Conservation (phyloP, 2,329 filamentous ascomycete genomes). For the Chrysosporium keratinophilum region DNA sequence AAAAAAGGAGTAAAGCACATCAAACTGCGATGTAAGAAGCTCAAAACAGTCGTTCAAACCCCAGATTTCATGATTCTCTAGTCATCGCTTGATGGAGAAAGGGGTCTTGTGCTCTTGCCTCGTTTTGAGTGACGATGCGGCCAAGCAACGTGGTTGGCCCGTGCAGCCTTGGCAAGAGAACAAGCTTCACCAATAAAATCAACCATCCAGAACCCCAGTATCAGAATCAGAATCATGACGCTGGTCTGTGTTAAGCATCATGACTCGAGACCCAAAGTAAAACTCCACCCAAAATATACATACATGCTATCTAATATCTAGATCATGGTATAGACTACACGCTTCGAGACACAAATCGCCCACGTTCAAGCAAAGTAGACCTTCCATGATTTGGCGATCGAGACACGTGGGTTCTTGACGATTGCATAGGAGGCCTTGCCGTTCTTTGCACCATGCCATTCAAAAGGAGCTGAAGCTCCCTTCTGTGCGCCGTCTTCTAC, state of each 20-base stretch:
- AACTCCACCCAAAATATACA: too few species aligned
- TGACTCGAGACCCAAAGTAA: too few species aligned
- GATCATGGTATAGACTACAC: background rate
- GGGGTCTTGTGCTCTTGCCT: background rate
- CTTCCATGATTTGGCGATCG: conserved; percentile 55
- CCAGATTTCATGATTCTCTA: too few species aligned
- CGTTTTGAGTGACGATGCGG: background rate
- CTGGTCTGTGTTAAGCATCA: too few species aligned
- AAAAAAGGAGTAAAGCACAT: too few species aligned
- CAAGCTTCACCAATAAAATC: background rate
- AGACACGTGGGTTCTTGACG: conserved; percentile 52
- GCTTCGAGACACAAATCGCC: background rate
- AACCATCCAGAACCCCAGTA: too few species aligned
- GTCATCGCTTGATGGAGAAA: background rate
- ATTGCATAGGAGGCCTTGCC: conserved; percentile 53
- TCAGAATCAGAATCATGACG: too few species aligned
- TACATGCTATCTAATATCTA: background rate
- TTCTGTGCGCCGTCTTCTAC: conserved; percentile 37
- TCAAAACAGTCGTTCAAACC: too few species aligned
- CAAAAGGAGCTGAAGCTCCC: conserved; percentile 44
- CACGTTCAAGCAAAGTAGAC: conserved; percentile 41
- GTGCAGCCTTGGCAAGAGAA: conserved; percentile 1
- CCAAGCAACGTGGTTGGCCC: background rate
- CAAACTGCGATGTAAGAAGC: too few species aligned
- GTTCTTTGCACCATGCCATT: conserved; percentile 46